Percentiles rank a stretch among this genome's conserved stretches.
Evolutionary conservation across 768 basidiomycete species (phyloP).

Genomic region (Collybia mongolica): DNA sequence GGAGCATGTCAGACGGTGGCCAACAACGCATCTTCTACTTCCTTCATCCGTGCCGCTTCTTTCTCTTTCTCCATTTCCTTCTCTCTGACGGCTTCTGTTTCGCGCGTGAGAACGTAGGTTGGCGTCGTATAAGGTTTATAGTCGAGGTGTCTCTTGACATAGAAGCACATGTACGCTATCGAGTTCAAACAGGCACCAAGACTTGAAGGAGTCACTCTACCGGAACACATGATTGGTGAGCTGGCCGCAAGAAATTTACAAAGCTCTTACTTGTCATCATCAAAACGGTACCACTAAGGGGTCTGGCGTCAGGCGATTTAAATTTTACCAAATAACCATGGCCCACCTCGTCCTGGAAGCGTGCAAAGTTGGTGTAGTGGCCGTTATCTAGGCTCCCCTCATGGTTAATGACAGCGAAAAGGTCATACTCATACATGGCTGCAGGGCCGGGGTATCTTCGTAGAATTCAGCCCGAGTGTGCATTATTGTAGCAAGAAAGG

Average conservation of each 20-base stretch:
- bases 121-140: conserved; percentile 74
- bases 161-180: conserved; percentile 93
- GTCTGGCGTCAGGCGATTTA: neutral
- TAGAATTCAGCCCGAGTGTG: neutral
- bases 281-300: conserved; percentile 86
- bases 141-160: conserved; percentile 86
- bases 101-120: conserved; percentile 63
- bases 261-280: conserved; percentile 81
- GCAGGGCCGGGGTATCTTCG: conserved; percentile 53
- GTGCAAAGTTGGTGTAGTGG: conserved; percentile 88
- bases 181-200: conserved; percentile 69
- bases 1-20: conserved; percentile 36
- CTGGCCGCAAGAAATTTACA: conserved; percentile 1
- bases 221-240: conserved; percentile 6
- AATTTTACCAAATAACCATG: neutral
- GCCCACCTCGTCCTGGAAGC: conserved; percentile 82
- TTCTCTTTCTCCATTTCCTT: conserved; percentile 46
- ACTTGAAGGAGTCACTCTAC: conserved; percentile 70
- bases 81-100: conserved; percentile 64
- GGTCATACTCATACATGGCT: conserved; percentile 82
- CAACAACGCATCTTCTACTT: conserved; percentile 66
- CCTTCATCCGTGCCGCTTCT: conserved; percentile 51
- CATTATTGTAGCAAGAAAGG: neutral
- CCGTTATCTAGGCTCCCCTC: conserved; percentile 94
- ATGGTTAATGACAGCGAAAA: conserved; percentile 92